These are phyloP conservation scores for Melampsora americana DNA, from an alignment of 1,284 basidiomycete genomes.

Conservation along the genomic window DNA sequence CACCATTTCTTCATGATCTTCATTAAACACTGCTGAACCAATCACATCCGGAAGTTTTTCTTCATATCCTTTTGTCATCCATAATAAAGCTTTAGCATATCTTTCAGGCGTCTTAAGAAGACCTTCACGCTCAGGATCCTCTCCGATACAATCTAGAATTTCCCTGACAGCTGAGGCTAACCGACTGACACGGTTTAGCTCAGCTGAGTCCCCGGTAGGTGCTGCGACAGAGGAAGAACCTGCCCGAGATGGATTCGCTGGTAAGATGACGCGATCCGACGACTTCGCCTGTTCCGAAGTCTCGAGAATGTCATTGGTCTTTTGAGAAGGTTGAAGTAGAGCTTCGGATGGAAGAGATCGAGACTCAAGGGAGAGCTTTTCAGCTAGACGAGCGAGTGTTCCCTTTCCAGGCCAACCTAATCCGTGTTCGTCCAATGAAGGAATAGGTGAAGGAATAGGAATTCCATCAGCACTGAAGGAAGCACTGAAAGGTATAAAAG, in stretches of 20 bases:
- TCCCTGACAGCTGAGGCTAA: slow-evolving; percentile 82
- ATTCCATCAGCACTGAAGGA: not conserved
- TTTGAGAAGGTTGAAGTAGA: slow-evolving; percentile 48
- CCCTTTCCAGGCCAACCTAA: slow-evolving; percentile 13
- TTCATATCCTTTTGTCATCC: slow-evolving; percentile 99
- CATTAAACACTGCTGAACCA: slow-evolving; percentile 96
- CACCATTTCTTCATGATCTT: slow-evolving; percentile 99
- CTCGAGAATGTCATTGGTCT: not conserved
- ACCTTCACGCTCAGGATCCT: slow-evolving; percentile 93
- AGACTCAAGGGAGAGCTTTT: not conserved
- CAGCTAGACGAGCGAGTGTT: slow-evolving; percentile 9
- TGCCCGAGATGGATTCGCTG: slow-evolving; percentile 47
- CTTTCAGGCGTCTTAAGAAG: slow-evolving; percentile 85
- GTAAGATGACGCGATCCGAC: no score
- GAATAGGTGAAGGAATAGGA: slow-evolving; percentile 4
- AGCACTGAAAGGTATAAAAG: slow-evolving; percentile 3
- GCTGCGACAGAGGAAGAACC: slow-evolving; percentile 45
- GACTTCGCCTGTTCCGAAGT: not conserved
- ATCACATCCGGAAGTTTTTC: slow-evolving; percentile 93
- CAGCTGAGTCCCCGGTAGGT: slow-evolving; percentile 48
- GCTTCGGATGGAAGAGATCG: slow-evolving; percentile 46
- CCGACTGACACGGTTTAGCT: slow-evolving; percentile 68
- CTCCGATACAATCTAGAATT: slow-evolving; percentile 93
- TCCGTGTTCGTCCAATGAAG: slow-evolving; percentile 3
- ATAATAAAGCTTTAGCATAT: slow-evolving; percentile 94